Evolutionary conservation across 768 basidiomycete species (phyloP), one percentile per base, ranked within the genome.

Genomic region (Panellus pusillus): DNA sequence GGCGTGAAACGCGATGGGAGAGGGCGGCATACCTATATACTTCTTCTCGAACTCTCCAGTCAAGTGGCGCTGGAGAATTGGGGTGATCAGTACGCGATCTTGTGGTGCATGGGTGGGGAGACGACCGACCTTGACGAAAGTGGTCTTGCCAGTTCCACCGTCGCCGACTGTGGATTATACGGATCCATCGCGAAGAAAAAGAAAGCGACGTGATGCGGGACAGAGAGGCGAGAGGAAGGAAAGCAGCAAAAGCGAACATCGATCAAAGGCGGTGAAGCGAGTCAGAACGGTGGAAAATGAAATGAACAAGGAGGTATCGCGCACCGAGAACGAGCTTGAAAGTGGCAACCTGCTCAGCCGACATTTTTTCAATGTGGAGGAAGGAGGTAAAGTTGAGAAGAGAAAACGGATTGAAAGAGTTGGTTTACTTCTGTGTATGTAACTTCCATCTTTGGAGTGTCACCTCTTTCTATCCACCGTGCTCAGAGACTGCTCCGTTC

Each of bases 11-110:
- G 52, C 45, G 52, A 50, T 41, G 27, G 38, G 51, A 47, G 43
- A 49, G n/a, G 17, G 52, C 52, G 41, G 62, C 89, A 54, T 72
- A 95, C 93, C 95, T 57, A 96, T 96, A 76, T 97, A 98, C 74
- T 99, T 99, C 84, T 99, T 99, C 79, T 99, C 96, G 72, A 99
- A 98, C 83, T 98, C 96, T 70, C 96, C 96, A 61, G 94, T 97
- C 84, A 96, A 86, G 76, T 98, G 95, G 72, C 93, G 92, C 92
- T 93, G 67, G 40, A 65, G 60, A 64, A 67, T 60, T 52, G 46
- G 29, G 36, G 57, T 65, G 74, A 86, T 88, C 82, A 84, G 79
- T 58, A 76, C 68, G 65, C 74, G 81, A 87, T 86, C 79, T 63
- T 57, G 63, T 61, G 61, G 62, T 50, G 54, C 59, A 31, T 46